A percentile compares a stretch with the other conserved stretches of the same genome.
phyloP scores from a whole-genome alignment of 805 yeast species.

The Starmerella roubikii region DNA sequence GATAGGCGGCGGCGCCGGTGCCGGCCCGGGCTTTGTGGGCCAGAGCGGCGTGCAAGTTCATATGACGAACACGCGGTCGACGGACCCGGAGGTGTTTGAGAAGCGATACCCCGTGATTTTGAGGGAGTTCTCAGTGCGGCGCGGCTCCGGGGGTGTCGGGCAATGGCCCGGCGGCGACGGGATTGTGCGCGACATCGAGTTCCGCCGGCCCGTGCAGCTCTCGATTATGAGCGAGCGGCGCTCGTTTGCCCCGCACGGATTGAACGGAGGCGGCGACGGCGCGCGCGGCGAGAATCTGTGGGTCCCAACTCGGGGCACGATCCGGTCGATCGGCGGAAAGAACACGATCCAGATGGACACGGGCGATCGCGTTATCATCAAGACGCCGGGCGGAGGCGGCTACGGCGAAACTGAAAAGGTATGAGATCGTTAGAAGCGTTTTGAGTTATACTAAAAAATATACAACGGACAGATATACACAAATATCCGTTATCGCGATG shows the following conservation, averaged over 20 bases:
- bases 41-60: conserved; percentile 84
- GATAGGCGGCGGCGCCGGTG: conserved; percentile 93
- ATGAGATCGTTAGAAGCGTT: background rate
- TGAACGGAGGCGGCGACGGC: conserved; percentile 72
- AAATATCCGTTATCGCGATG: background rate
- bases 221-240: conserved; percentile 81
- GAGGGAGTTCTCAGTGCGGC: conserved; percentile 55
- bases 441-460: background rate
- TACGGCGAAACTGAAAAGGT: conserved; percentile 33
- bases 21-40: conserved; percentile 77
- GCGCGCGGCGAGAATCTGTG: conserved; percentile 49
- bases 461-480: background rate
- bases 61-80: conserved; percentile 86
- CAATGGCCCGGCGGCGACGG: conserved; percentile 70
- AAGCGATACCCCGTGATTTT: conserved; percentile 74
- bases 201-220: conserved; percentile 54
- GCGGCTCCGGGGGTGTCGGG: conserved; percentile 72
- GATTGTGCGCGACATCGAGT: conserved; percentile 71
- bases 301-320: conserved; percentile 22
- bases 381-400: conserved; percentile 84
- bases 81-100: conserved; percentile 82
- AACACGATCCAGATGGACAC: conserved; percentile 41
- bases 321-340: conserved; percentile 48
- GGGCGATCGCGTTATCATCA: conserved; percentile 55
- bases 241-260: conserved; percentile 71